Conservation (phyloP, 2,329 filamentous ascomycete species). For the Epichloe aotearoae region DNA sequence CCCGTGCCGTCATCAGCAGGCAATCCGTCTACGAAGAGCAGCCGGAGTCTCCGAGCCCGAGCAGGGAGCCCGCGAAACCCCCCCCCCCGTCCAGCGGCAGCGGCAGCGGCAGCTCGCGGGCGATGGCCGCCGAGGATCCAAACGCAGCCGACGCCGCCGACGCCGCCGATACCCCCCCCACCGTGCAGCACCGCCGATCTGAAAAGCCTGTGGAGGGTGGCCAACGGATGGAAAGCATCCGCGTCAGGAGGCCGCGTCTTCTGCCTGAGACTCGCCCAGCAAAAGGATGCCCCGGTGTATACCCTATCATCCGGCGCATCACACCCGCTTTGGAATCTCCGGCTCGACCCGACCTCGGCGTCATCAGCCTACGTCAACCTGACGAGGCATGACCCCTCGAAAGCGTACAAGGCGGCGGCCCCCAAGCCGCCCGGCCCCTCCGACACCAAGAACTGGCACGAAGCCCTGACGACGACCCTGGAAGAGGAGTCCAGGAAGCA, state of each 20-base stretch:
- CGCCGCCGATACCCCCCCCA: conserved; percentile 34
- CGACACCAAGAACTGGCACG: conserved; percentile 39
- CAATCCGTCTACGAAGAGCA: conserved; percentile 37
- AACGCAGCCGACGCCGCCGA: conserved; percentile 21
- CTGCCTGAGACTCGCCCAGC: conserved; percentile 42
- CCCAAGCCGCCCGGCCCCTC: conserved; percentile 18
- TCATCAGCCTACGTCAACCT: conserved; percentile 48
- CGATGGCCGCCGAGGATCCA: conserved; percentile 20
- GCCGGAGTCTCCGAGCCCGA: conserved; percentile 3
- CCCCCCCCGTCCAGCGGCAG: conserved; percentile 9
- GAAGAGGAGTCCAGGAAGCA: conserved; percentile 41
- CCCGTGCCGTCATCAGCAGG: conserved; percentile 50
- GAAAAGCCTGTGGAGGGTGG: conserved; percentile 52
- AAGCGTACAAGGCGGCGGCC: conserved; percentile 38
- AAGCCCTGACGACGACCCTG: conserved; percentile 44
- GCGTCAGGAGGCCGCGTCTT: conserved; percentile 44
- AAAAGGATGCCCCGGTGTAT: conserved; percentile 50
- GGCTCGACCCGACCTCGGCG: conserved; percentile 45
- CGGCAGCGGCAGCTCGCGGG: conserved; percentile 5
- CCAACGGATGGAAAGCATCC: conserved; percentile 56
- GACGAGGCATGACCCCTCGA: conserved; percentile 46
- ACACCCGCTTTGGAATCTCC: conserved; percentile 56
- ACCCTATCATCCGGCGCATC: conserved; percentile 43
- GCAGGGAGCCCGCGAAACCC: not conserved
- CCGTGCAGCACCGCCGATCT: conserved; percentile 48